phyloP scores from a whole-genome alignment of 2,329 filamentous ascomycete genomes.

The Karstenula rhodostoma region DNA sequence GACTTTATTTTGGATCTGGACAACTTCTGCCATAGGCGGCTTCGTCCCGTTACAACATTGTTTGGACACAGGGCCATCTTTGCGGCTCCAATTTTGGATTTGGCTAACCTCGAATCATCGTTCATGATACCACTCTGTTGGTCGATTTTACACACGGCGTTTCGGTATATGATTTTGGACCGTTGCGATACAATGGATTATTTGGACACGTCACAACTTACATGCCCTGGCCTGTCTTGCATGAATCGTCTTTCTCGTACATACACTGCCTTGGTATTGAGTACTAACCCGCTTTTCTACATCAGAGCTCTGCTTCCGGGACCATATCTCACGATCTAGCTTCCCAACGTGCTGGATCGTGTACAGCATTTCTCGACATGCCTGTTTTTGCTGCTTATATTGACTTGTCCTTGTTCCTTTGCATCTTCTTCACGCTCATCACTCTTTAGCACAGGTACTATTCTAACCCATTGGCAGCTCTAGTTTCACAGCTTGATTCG shows the following conservation, averaged over 20 bases:
- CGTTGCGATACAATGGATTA: slow-evolving; percentile 4
- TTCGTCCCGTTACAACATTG: slow-evolving; percentile 20
- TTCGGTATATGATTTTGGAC: slow-evolving; percentile 8
- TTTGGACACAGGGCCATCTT: neutral
- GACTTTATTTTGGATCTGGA: slow-evolving; percentile 16
- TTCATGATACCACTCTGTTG: slow-evolving; percentile 33
- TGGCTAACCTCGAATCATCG: slow-evolving; percentile 7
- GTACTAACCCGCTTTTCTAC: neutral
- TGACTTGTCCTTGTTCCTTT: too few species aligned
- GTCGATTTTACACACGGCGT: slow-evolving; percentile 14
- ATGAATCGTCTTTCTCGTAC: neutral
- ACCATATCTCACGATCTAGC: too few species aligned
- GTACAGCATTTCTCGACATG: too few species aligned
- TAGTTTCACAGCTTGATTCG: too few species aligned
- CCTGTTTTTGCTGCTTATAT: too few species aligned
- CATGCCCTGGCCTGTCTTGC: neutral
- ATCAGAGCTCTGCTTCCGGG: too few species aligned
- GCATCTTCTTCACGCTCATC: too few species aligned
- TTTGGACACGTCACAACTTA: slow-evolving; percentile 1
- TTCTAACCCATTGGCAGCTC: too few species aligned
- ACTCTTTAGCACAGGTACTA: too few species aligned
- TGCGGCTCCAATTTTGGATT: slow-evolving; percentile 14
- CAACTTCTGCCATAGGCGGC: slow-evolving; percentile 18
- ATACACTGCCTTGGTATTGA: neutral
- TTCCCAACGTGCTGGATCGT: too few species aligned